A percentile compares a stretch with the other conserved stretches of the same genome.
phyloP scores from a whole-genome alignment of 768 basidiomycete species.

The Sistotremastrum suecicum region DNA sequence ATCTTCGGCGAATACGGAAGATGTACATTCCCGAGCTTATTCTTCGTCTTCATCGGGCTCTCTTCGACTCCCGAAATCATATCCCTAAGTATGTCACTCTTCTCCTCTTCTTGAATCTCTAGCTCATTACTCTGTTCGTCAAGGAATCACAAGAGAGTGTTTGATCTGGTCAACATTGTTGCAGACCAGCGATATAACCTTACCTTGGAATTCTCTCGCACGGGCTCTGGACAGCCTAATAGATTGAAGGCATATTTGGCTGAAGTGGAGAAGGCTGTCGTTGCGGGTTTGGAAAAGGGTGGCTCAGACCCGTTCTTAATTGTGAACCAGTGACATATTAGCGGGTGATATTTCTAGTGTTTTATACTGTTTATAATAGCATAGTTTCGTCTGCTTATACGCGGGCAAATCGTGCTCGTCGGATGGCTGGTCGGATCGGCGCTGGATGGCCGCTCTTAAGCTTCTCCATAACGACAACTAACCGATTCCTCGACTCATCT shows the following conservation, averaged over 20 bases:
- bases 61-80: conserved; percentile 47
- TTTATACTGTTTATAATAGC: no score
- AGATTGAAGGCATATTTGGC: conserved; percentile 61
- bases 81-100: conserved; percentile 47
- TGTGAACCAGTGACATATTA: conserved; percentile 3
- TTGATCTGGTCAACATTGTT: conserved; percentile 71
- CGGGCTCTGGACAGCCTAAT: conserved; percentile 28
- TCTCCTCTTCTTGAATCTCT: neutral
- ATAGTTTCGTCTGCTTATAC: no score
- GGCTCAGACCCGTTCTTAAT: conserved; percentile 65
- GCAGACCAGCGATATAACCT: conserved; percentile 79
- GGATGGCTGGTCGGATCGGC: no score
- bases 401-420: no score
- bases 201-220: conserved; percentile 70
- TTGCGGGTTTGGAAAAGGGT: conserved; percentile 59
- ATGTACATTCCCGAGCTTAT: conserved; percentile 85
- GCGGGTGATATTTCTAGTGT: no score
- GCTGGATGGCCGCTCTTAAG: no score
- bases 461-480: no score
- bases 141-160: conserved; percentile 63
- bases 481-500: no score
- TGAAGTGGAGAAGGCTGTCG: conserved; percentile 53
- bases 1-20: conserved; percentile 72
- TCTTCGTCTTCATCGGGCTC: conserved; percentile 63
- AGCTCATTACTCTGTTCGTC: neutral